Evolutionary conservation across 78 protist genomes (phyloP).

Genomic region (Dictyostelium capitatum): DNA sequence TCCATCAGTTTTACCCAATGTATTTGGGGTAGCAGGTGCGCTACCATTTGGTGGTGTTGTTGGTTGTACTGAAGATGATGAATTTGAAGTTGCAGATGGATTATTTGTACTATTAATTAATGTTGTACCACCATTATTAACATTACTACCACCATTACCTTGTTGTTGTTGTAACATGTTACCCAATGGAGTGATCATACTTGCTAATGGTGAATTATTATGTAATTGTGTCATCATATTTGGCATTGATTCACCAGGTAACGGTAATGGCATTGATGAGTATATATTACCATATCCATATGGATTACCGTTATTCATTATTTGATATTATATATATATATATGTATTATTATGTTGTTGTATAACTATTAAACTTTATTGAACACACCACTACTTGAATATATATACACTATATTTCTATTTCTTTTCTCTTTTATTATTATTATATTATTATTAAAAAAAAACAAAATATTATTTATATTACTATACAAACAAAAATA

Average conservation of each 20-base stretch:
- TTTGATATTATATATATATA: too few species aligned
- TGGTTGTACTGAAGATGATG: background rate
- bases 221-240: background rate
- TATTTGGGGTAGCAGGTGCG: conserved; percentile 9
- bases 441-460: too few species aligned
- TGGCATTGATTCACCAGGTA: background rate
- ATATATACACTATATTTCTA: too few species aligned
- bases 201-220: background rate
- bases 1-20: conserved; percentile 17
- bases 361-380: too few species aligned
- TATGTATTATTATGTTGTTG: too few species aligned
- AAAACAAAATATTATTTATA: too few species aligned
- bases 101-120: background rate
- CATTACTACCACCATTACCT: too few species aligned
- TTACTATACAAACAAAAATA: too few species aligned
- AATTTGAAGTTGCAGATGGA: background rate
- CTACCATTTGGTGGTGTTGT: conserved; percentile 2
- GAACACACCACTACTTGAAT: too few species aligned
- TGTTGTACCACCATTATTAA: background rate
- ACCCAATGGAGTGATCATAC: background rate
- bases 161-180: background rate
- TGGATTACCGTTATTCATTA: background rate
- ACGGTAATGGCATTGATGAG: conserved; percentile 11
- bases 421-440: too few species aligned
- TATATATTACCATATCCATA: conserved; percentile 5